Conservation (phyloP, 1,284 basidiomycete genomes). For the Boletellus dicymbophilus region DNA sequence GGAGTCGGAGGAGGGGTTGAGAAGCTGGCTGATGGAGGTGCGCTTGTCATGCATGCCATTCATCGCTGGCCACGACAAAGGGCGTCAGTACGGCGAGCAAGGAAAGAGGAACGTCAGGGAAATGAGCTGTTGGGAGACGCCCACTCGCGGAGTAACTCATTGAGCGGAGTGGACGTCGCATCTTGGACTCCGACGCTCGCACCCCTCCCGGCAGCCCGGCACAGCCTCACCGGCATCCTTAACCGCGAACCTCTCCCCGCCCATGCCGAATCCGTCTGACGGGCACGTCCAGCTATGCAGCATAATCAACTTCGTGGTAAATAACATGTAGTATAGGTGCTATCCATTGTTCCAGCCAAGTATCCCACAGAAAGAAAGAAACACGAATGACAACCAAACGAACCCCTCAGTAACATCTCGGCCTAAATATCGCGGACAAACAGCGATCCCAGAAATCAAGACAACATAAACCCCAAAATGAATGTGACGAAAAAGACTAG, state of each 20-base stretch:
- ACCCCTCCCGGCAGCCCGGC: constrained; percentile 26
- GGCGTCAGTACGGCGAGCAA: constrained; percentile 11
- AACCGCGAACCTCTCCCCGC: constrained; percentile 30
- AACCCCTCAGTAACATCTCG: not conserved
- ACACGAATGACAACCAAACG: constrained; percentile 1
- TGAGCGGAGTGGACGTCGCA: constrained; percentile 26
- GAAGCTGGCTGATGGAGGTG: constrained; percentile 53
- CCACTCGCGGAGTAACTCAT: constrained; percentile 31
- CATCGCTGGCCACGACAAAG: constrained; percentile 34
- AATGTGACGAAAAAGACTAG: constrained; percentile 20
- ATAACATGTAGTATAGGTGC: constrained; percentile 19
- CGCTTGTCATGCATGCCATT: constrained; percentile 52
- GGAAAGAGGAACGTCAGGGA: constrained; percentile 25
- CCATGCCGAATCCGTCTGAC: no score
- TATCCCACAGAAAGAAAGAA: constrained; percentile 22
- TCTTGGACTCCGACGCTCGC: constrained; percentile 30
- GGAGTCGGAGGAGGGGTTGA: constrained; percentile 43
- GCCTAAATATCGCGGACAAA: constrained; percentile 17
- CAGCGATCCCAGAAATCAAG: constrained; percentile 17
- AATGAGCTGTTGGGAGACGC: constrained; percentile 33
- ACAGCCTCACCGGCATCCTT: constrained; percentile 15
- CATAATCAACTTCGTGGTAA: constrained; percentile 16
- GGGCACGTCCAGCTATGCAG: not conserved
- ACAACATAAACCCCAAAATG: constrained; percentile 26
- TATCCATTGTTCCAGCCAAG: constrained; percentile 12